Evolutionary conservation across 1,139 yeast genomes (phyloP), one percentile per base, ranked within the genome.

Genomic region (Blastobotrys illinoisensis): DNA sequence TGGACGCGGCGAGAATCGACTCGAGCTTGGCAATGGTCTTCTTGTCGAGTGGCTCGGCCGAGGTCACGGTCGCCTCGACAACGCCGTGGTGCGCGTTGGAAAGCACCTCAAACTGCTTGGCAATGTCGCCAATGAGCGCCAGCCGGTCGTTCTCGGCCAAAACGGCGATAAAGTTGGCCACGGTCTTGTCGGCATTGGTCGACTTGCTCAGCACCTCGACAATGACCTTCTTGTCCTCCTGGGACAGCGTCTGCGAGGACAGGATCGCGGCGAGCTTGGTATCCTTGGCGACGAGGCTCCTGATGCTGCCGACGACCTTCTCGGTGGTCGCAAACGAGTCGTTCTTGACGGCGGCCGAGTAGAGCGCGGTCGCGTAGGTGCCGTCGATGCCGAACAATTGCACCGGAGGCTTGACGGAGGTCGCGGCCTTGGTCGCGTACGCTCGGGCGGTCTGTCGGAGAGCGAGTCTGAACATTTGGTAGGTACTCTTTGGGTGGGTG

Each of bases 131-230:
- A 67, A 93, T 80, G 67, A 90, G 75, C 60, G 76, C 74, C 74
- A 93, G 82, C 78, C 99, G 86, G 85, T 91, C 90, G 86, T 95
- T 91, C 73, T 90, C 97, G 64, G 97, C 91, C 68, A 93, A 79
- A 54, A 91, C 96, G 58, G 73, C 72, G 73, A 93, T 82, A 73
- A 95, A 83, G 80, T 91, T 95, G 67, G 81, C 69, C 59, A 88
- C 86, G 61, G 95, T 79, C 67, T 81, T 77, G 74, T 91, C 96
- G 68, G 86, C 79, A 55, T 72, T 64, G 64, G 78, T 78, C 64
- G 81, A 76, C 68, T 77, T 74, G 60, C 80, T 68, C 56, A 87
- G 68, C 56, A 85, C 76, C 56, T 80, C 77, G 60, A 86, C 89
- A 62, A 90, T 87, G 60, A 79, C 70, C 64, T 78, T 73, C 81